A percentile compares a stretch with the other conserved stretches of the same genome.
These are phyloP conservation scores for Fusarium austroafricanum DNA, from an alignment of 2,329 filamentous ascomycete species.

Conservation along the genomic window DNA sequence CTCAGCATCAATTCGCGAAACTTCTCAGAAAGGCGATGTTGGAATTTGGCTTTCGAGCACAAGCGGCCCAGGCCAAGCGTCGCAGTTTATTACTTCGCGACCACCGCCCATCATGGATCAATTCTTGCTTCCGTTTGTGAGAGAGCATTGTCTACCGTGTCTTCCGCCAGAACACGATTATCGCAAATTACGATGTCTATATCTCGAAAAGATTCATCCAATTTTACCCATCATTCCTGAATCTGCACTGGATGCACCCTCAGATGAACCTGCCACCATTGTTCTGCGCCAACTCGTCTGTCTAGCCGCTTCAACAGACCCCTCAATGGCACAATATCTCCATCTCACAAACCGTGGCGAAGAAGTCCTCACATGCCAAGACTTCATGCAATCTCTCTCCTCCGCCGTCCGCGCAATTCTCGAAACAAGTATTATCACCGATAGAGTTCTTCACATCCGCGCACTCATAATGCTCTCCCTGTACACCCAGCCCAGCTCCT, in stretches of 20 bases:
- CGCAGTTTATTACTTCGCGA: slow-evolving; percentile 54
- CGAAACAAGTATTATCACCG: slow-evolving; percentile 64
- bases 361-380: slow-evolving; percentile 55
- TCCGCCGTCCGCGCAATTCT: slow-evolving; percentile 62
- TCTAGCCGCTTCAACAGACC: slow-evolving; percentile 65
- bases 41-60: slow-evolving; percentile 65
- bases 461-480: slow-evolving; percentile 66
- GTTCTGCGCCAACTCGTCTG: slow-evolving; percentile 66
- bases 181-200: slow-evolving; percentile 58
- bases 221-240: slow-evolving; percentile 64
- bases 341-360: slow-evolving; percentile 56
- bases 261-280: slow-evolving; percentile 53
- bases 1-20: slow-evolving; percentile 48
- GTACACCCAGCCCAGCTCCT: slow-evolving; percentile 67
- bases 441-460: slow-evolving; percentile 67
- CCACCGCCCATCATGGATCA: slow-evolving; percentile 56
- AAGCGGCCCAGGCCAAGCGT: slow-evolving; percentile 43
- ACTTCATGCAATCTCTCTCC: slow-evolving; percentile 62
- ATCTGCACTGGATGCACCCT: slow-evolving; percentile 46
- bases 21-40: slow-evolving; percentile 63
- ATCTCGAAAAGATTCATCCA: slow-evolving; percentile 65
- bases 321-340: slow-evolving; percentile 58
- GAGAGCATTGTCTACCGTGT: slow-evolving; percentile 59
- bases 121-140: slow-evolving; percentile 57
- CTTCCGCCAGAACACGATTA: slow-evolving; percentile 62